phyloP scores from a whole-genome alignment of 768 basidiomycete species.

The Mycena pura region DNA sequence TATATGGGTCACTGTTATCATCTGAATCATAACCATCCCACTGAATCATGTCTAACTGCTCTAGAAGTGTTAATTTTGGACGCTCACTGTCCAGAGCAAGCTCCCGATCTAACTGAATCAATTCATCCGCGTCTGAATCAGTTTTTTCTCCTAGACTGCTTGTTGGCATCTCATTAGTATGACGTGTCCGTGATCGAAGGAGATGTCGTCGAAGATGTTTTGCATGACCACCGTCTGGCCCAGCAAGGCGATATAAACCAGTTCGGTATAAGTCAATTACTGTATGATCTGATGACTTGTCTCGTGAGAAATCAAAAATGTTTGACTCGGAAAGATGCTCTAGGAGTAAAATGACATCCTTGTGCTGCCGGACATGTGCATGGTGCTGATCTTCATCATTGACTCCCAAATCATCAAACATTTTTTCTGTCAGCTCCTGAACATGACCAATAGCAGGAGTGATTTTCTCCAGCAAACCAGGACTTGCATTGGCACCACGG shows the following conservation, averaged over 20 bases:
- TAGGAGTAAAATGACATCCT: constrained; percentile 24
- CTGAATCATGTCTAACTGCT: not conserved
- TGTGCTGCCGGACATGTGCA: constrained; percentile 26
- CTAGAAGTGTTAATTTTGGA: not conserved
- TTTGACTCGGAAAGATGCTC: constrained; percentile 16
- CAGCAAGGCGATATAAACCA: constrained; percentile 10
- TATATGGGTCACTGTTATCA: no score
- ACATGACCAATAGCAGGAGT: constrained; percentile 33
- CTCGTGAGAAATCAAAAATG: constrained; percentile 4
- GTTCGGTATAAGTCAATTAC: constrained; percentile 12
- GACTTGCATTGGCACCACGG: constrained; percentile 31
- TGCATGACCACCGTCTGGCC: constrained; percentile 13
- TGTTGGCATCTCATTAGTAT: not conserved
- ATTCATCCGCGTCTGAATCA: not conserved
- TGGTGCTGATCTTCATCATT: constrained; percentile 26
- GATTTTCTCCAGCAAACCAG: constrained; percentile 29
- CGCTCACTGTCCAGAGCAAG: not conserved
- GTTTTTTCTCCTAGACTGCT: no score
- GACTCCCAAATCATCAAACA: constrained; percentile 29
- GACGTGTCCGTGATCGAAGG: constrained; percentile 2
- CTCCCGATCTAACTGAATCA: not conserved
- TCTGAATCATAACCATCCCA: not conserved
- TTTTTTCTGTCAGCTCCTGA: constrained; percentile 20
- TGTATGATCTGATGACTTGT: not conserved
- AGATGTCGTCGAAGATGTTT: constrained; percentile 13